phyloP scores from a whole-genome alignment of 768 basidiomycete genomes.

The Amanita subjunquillea region DNA sequence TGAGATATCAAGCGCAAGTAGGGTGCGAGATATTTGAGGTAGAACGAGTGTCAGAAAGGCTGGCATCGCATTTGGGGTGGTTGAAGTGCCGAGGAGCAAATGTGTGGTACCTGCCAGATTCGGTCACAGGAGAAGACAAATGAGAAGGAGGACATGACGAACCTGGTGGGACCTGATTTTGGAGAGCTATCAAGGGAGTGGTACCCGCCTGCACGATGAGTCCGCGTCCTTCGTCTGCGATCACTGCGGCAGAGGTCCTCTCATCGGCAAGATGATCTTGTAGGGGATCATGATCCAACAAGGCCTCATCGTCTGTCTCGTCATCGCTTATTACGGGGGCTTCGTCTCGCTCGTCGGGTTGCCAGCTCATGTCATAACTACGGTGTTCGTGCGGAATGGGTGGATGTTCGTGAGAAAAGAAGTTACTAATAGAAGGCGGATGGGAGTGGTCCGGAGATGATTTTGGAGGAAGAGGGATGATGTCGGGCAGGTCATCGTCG shows the following conservation, averaged over 20 bases:
- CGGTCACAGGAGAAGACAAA: constrained; percentile 5
- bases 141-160: constrained; percentile 16
- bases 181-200: constrained; percentile 47
- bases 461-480: constrained; percentile 54
- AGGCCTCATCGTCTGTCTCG: constrained; percentile 39
- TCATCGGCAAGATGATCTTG: constrained; percentile 47
- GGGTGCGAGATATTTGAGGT: constrained; percentile 62
- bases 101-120: constrained; percentile 74
- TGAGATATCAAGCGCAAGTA: constrained; percentile 91
- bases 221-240: constrained; percentile 81
- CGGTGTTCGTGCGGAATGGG: constrained; percentile 50
- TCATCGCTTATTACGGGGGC: constrained; percentile 45
- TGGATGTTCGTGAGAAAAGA: constrained; percentile 22
- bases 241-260: constrained; percentile 64
- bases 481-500: constrained; percentile 44
- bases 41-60: constrained; percentile 60
- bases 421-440: constrained; percentile 55
- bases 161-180: constrained; percentile 56
- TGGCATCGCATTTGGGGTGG: constrained; percentile 69
- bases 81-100: constrained; percentile 77
- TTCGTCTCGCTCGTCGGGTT: constrained; percentile 65
- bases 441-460: constrained; percentile 58
- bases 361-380: constrained; percentile 75
- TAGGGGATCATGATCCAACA: constrained; percentile 28
- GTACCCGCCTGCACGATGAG: constrained; percentile 69